Evolutionary conservation across 2,329 filamentous ascomycete species (phyloP).

Genomic region (Cryphonectria naterciae): DNA sequence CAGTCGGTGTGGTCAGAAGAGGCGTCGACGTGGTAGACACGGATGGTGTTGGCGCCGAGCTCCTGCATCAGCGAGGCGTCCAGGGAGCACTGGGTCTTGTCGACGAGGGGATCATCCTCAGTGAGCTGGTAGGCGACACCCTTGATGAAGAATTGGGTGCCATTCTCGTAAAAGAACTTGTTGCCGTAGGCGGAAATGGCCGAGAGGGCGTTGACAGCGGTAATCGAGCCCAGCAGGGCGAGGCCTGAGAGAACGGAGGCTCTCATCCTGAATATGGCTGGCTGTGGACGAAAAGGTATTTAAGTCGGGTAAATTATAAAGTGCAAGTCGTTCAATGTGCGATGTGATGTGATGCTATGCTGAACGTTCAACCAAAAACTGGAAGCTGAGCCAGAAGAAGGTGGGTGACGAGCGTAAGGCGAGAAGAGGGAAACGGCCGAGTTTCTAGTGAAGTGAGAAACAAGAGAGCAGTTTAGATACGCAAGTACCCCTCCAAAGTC

Average conservation of each 20-base stretch:
- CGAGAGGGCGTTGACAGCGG: constrained; percentile 46
- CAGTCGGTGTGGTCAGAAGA: constrained; percentile 73
- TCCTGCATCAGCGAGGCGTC: constrained; percentile 80
- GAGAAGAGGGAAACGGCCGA: neutral
- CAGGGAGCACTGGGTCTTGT: constrained; percentile 74
- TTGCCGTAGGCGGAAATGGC: constrained; percentile 65
- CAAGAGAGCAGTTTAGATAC: neutral
- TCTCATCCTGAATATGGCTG: constrained; percentile 42
- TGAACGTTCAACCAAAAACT: neutral
- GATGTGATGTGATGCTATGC: neutral
- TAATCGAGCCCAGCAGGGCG: constrained; percentile 41
- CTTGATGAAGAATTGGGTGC: constrained; percentile 54
- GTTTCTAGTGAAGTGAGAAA: neutral
- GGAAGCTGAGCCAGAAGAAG: neutral
- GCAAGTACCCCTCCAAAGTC: neutral
- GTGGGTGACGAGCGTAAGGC: neutral
- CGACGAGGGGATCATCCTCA: constrained; percentile 72
- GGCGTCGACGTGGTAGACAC: constrained; percentile 85
- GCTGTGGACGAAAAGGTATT: neutral
- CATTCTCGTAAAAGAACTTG: constrained; percentile 78
- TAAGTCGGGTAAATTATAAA: neutral
- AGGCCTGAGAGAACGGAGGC: constrained; percentile 39
- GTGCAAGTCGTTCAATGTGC: neutral
- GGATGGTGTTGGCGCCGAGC: constrained; percentile 81
- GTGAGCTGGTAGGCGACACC: constrained; percentile 73